These are phyloP conservation scores for Cystobasidium tubakii DNA, from an alignment of 768 basidiomycete genomes.

Conservation along the genomic window DNA sequence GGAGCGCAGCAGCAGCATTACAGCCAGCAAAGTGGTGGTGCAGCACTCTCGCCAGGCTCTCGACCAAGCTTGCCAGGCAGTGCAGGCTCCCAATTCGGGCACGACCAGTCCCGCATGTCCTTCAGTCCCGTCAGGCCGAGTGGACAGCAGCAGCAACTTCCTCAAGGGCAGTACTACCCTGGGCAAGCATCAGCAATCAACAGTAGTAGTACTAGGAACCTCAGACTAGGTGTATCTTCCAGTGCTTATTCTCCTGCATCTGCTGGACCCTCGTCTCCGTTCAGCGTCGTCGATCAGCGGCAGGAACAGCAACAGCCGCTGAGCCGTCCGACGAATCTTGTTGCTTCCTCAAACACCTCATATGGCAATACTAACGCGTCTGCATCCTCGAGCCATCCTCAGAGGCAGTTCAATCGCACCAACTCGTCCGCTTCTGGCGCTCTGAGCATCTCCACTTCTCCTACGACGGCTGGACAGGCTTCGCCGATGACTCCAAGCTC, in stretches of 20 bases:
- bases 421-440: slow-evolving; percentile 31
- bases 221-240: not conserved
- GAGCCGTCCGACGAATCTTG: not conserved
- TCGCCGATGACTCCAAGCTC: slow-evolving; percentile 34
- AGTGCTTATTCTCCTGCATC: not conserved
- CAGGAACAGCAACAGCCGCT: slow-evolving; percentile 1
- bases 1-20: not conserved
- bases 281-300: not conserved
- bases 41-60: not conserved
- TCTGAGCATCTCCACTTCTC: slow-evolving; percentile 32
- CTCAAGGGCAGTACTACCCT: not conserved
- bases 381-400: not conserved
- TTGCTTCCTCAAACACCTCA: not conserved
- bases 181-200: not conserved
- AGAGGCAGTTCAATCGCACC: slow-evolving; percentile 22
- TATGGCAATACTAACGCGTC: not conserved
- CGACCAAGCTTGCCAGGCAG: not conserved
- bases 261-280: slow-evolving; percentile 3
- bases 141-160: slow-evolving; percentile 1
- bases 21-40: not conserved
- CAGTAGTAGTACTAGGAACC: not conserved
- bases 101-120: not conserved
- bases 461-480: slow-evolving; percentile 20
- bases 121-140: slow-evolving; percentile 2
- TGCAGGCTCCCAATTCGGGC: not conserved